phyloP scores from a whole-genome alignment of 2,329 filamentous ascomycete genomes.

The Alternaria sp. region DNA sequence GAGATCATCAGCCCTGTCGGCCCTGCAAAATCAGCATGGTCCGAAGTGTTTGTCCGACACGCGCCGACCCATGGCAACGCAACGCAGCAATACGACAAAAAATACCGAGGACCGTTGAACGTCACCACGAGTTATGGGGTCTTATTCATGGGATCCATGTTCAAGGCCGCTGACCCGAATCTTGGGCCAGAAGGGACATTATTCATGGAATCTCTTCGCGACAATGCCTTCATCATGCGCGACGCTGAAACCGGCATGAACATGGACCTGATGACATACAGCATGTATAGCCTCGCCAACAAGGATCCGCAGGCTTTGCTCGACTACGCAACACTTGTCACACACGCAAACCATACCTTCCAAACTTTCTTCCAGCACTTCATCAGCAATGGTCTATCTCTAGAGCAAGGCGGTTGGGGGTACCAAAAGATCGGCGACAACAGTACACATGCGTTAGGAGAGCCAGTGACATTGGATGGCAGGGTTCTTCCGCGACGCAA shows the following conservation, averaged over 20 bases:
- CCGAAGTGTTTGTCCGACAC: slow-evolving; percentile 7
- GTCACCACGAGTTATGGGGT: slow-evolving; percentile 16
- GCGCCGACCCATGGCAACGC: neutral
- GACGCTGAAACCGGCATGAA: slow-evolving; percentile 29
- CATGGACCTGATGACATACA: slow-evolving; percentile 41
- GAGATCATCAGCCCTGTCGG: neutral
- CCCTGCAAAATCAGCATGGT: neutral
- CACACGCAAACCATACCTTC: slow-evolving; percentile 27
- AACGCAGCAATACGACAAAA: neutral
- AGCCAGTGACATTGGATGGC: slow-evolving; percentile 5
- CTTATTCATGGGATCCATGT: slow-evolving; percentile 16
- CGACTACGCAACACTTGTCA: slow-evolving; percentile 13
- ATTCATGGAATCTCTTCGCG: neutral
- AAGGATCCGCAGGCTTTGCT: slow-evolving; percentile 26
- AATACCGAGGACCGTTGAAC: slow-evolving; percentile 9
- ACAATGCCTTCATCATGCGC: slow-evolving; percentile 30
- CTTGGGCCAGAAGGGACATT: neutral
- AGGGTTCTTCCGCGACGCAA: neutral
- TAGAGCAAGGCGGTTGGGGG: slow-evolving; percentile 23
- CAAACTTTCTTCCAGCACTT: slow-evolving; percentile 31
- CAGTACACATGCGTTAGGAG: slow-evolving; percentile 5
- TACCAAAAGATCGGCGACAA: slow-evolving; percentile 34
- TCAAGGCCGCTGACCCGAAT: slow-evolving; percentile 11
- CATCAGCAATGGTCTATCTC: slow-evolving; percentile 10
- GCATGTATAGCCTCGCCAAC: slow-evolving; percentile 32